A percentile compares a stretch with the other conserved stretches of the same genome.
phyloP scores from a whole-genome alignment of 1,139 yeast genomes.

The Groenewaldozyma sp. region DNA sequence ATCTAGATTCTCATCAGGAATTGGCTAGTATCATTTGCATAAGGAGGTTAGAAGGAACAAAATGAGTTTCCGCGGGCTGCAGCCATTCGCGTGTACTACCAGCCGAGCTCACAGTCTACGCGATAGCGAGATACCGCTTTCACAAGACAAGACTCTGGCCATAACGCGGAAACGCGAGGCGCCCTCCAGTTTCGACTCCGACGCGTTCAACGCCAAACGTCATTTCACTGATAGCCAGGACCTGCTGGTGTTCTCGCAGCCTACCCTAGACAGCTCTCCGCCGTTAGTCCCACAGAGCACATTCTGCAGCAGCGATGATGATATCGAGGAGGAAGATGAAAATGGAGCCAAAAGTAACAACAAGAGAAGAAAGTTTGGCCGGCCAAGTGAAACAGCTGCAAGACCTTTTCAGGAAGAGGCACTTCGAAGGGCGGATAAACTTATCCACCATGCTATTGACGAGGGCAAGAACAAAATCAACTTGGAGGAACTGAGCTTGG shows the following conservation, averaged over 20 bases:
- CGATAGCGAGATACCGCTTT: neutral
- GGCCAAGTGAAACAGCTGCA: conserved; percentile 1
- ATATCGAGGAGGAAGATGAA: neutral
- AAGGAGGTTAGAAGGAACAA: too few species aligned
- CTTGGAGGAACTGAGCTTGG: conserved; percentile 37
- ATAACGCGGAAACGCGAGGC: conserved; percentile 23
- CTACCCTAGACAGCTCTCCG: conserved; percentile 19
- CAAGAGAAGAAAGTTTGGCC: neutral
- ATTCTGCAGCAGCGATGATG: neutral
- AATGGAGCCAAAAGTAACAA: neutral
- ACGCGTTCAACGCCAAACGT: conserved; percentile 18
- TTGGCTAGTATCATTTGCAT: too few species aligned
- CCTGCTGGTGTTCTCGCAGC: conserved; percentile 18
- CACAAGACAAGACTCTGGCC: conserved; percentile 22
- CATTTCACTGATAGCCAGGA: conserved; percentile 17
- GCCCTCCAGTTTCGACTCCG: conserved; percentile 24
- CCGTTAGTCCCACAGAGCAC: conserved; percentile 12
- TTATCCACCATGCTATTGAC: conserved; percentile 27
- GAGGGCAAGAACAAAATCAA: conserved; percentile 32
- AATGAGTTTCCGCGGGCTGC: too few species aligned
- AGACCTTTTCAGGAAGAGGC: conserved; percentile 4
- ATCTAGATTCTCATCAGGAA: too few species aligned
- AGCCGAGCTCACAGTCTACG: too few species aligned
- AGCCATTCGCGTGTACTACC: too few species aligned
- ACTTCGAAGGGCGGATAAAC: conserved; percentile 14